A percentile compares a stretch with the other conserved stretches of the same genome.
Evolutionary conservation across 345 rosid genomes (phyloP).

Genomic region (Hibiscus mutabilis): DNA sequence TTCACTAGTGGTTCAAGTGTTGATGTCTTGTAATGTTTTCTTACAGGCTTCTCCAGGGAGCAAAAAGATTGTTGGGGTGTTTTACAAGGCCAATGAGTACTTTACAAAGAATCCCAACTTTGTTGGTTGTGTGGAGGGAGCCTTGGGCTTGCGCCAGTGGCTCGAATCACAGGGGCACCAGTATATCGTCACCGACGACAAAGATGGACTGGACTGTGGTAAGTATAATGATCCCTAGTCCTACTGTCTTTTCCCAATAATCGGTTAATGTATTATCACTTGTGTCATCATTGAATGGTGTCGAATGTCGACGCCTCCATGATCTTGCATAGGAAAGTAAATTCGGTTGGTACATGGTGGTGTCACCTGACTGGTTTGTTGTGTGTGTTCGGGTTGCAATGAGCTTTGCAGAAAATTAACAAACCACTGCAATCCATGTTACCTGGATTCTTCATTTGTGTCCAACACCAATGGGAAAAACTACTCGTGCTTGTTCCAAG

Average conservation of each 20-base stretch:
- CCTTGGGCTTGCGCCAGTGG: slow-evolving; percentile 72
- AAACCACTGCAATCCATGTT: too few relatives aligned
- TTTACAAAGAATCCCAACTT: slow-evolving; percentile 70
- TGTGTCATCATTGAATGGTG: neutral
- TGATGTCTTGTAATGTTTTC: neutral
- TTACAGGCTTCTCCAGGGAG: slow-evolving; percentile 63
- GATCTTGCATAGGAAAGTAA: neutral
- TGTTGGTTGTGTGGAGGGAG: slow-evolving; percentile 70
- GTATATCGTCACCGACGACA: slow-evolving; percentile 87
- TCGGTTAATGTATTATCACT: neutral
- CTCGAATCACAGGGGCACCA: slow-evolving; percentile 81
- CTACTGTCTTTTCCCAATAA: neutral
- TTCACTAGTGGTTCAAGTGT: neutral
- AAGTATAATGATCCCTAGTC: slow-evolving; percentile 9
- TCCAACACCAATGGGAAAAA: too few relatives aligned
- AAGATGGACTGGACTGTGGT: slow-evolving; percentile 72
- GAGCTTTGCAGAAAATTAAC: neutral
- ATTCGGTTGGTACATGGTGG: neutral
- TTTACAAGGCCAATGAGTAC: slow-evolving; percentile 86
- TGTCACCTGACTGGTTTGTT: neutral
- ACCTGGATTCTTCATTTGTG: too few relatives aligned
- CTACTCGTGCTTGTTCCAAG: neutral
- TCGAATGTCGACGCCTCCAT: neutral
- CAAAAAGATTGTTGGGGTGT: slow-evolving; percentile 93
- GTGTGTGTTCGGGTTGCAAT: neutral